Conservation (phyloP, 495 filamentous ascomycete species). For the Lindgomyces ingoldianus region DNA sequence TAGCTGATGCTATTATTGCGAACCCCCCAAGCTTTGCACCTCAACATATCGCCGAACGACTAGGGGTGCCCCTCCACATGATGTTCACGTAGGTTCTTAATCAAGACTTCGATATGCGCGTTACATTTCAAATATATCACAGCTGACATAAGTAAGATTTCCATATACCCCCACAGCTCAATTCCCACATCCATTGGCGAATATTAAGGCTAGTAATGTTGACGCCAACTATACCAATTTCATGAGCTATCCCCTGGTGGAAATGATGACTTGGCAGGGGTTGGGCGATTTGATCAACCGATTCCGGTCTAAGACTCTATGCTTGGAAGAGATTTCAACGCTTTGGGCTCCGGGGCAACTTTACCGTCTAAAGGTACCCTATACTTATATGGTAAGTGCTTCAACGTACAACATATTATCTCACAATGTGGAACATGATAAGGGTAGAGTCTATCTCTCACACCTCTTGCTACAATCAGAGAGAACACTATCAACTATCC, state of each 20-base stretch:
- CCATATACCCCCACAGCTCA: slow-evolving; percentile 44
- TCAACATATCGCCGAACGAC: slow-evolving; percentile 45
- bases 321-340: slow-evolving; percentile 40
- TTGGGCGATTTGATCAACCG: slow-evolving; percentile 45
- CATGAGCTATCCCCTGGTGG: slow-evolving; percentile 66
- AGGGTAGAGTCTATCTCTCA: too few relatives aligned
- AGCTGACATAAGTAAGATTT: slow-evolving; percentile 33
- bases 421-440: too few relatives aligned
- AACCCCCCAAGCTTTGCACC: slow-evolving; percentile 47
- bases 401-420: neutral
- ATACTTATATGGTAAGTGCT: slow-evolving; percentile 41
- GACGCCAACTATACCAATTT: slow-evolving; percentile 64
- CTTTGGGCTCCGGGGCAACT: slow-evolving; percentile 47
- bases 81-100: slow-evolving; percentile 44
- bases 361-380: slow-evolving; percentile 45
- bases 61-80: slow-evolving; percentile 47
- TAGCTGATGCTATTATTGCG: slow-evolving; percentile 48
- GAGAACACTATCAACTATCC: too few relatives aligned
- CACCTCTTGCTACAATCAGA: too few relatives aligned
- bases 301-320: slow-evolving; percentile 42
- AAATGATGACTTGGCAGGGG: slow-evolving; percentile 51
- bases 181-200: slow-evolving; percentile 49
- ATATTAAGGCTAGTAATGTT: slow-evolving; percentile 47
- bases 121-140: neutral
- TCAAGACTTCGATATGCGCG: neutral